These are phyloP conservation scores for Diaporthe amygdali DNA, from an alignment of 2,329 filamentous ascomycete genomes.

Conservation along the genomic window DNA sequence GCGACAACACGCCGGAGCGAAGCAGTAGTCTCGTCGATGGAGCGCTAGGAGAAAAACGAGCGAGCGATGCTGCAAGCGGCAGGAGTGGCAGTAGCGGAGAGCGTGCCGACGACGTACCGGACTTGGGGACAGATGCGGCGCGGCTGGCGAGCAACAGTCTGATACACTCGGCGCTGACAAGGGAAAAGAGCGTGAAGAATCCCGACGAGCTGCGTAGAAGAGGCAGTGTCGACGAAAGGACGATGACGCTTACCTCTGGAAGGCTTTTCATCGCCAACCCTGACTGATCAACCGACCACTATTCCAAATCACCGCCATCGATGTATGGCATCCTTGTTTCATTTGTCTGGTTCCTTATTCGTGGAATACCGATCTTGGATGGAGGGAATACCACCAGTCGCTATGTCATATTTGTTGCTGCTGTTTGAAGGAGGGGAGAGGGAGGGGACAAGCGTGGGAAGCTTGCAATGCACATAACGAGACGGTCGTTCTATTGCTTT, in stretches of 20 bases:
- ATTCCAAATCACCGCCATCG: background rate
- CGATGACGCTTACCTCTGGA: conserved; percentile 74
- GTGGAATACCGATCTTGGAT: background rate
- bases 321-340: background rate
- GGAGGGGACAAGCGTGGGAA: conserved; percentile 4
- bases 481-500: conserved; percentile 15
- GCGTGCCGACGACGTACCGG: conserved; percentile 64
- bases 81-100: conserved; percentile 64
- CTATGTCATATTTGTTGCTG: background rate
- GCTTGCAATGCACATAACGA: conserved; percentile 11
- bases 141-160: conserved; percentile 64
- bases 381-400: conserved; percentile 21
- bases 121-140: conserved; percentile 52
- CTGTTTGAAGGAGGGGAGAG: background rate
- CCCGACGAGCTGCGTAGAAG: conserved; percentile 75
- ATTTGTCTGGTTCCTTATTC: conserved; percentile 15
- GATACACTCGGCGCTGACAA: conserved; percentile 61
- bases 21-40: conserved; percentile 56
- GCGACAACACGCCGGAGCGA: conserved; percentile 57
- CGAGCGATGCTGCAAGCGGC: conserved; percentile 51
- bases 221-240: conserved; percentile 84
- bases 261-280: conserved; percentile 88
- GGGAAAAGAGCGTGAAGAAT: conserved; percentile 70
- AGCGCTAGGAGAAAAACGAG: conserved; percentile 38
- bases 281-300: conserved; percentile 51